Evolutionary conservation across 2,329 filamentous ascomycete species (phyloP), one percentile per base, ranked within the genome.

Genomic region (Ceratocystis colombiana): DNA sequence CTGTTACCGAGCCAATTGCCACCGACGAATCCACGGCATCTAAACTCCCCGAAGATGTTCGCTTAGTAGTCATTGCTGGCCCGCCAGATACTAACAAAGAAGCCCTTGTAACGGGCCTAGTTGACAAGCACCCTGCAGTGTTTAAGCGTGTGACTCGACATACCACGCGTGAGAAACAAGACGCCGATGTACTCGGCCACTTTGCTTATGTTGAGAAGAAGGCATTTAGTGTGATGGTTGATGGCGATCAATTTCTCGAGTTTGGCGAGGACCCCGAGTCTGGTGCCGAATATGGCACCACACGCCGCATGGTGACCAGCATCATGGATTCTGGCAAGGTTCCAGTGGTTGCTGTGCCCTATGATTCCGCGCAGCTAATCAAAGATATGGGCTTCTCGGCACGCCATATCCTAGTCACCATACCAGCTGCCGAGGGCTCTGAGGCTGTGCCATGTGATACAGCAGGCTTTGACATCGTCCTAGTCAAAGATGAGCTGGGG

Each of bases 61-160:
- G 77, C 2, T 76, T 82, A 5, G 83, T 93, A 68, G 82, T 93
- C 69, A 78, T 94, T 69, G 85, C 85, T 7, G 88, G 87, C 2
- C 83, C 85, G 4, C 79, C 77, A 5, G 82, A 82, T 65, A 78
- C 80, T 7, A 85, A 84, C 57, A 88, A 87, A 73, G 82, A 84
- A 17, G 83, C 82, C 1, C 76, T 92, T 55, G 76, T 87, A 64
- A 81, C 80, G 67, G 80, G 82, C 69, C 80, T 94, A 17, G 76
- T 88, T 69, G 81, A 84, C 33, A 80, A 82, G 66, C 84, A 85
- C 72, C 83, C 83, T 5, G 82, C 84, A 64, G 84, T 84, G 22
- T 90, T 93, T 71, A 85, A 81, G 22, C 76, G 75, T 61, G 82
- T 84, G 8, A 74, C 80, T 15, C 77, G 77, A 12, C 82, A 86